Evolutionary conservation across 2,329 filamentous ascomycete species (phyloP).

Genomic region (Niveomyces coronatus): DNA sequence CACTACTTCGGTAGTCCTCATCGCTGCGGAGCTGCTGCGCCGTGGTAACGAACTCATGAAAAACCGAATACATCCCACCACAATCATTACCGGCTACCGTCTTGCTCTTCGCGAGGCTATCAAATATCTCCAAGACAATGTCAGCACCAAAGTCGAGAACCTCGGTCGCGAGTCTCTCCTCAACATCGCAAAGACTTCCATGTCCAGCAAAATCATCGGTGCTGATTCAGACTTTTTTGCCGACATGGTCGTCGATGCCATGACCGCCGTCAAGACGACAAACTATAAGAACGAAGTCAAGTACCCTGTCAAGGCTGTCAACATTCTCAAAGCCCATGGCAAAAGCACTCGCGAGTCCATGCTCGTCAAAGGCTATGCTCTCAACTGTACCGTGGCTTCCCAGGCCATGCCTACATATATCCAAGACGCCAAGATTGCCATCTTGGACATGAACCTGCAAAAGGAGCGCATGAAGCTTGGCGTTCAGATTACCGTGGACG

Average conservation of each 20-base stretch:
- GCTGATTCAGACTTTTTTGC: constrained; percentile 93
- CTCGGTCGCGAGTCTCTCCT: constrained; percentile 83
- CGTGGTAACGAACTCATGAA: constrained; percentile 97
- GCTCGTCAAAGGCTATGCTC: constrained; percentile 87
- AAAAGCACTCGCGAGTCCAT: constrained; percentile 84
- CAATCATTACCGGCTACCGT: constrained; percentile 97
- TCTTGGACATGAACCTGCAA: constrained; percentile 95
- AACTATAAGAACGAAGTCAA: constrained; percentile 87
- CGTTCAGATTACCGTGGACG: constrained; percentile 96
- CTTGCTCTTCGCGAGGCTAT: constrained; percentile 91
- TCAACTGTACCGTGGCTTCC: constrained; percentile 97
- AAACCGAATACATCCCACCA: constrained; percentile 99
- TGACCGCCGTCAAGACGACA: constrained; percentile 85
- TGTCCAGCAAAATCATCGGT: constrained; percentile 99
- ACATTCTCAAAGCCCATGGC: constrained; percentile 95
- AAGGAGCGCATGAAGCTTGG: constrained; percentile 99
- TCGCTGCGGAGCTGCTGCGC: constrained; percentile 87
- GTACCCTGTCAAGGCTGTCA: constrained; percentile 98
- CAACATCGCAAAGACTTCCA: constrained; percentile 95
- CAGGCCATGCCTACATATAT: constrained; percentile 95
- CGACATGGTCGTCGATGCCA: constrained; percentile 94
- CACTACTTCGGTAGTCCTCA: constrained; percentile 94
- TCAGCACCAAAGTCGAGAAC: constrained; percentile 89
- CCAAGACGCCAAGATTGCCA: constrained; percentile 90
- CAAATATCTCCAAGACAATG: constrained; percentile 98